These are phyloP conservation scores for Protomyces gravidus DNA, from an alignment of 1,139 yeast species.

Conservation along the genomic window DNA sequence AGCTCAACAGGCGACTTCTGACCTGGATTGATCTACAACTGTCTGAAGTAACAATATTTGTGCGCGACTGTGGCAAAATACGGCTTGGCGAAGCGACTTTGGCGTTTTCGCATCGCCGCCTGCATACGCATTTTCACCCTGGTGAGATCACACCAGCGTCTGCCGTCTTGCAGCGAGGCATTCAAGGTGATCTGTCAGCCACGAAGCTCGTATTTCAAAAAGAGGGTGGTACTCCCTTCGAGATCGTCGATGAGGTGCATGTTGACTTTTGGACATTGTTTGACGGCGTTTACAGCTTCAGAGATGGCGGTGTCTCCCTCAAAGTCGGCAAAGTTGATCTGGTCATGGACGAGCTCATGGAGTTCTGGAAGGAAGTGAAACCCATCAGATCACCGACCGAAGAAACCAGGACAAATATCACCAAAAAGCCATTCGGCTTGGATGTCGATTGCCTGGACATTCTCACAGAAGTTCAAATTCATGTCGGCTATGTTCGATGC, in stretches of 20 bases:
- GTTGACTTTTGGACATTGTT: constrained; percentile 41
- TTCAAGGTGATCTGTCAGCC: constrained; percentile 24
- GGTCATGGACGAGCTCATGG: constrained; percentile 35
- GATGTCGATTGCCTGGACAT: constrained; percentile 21
- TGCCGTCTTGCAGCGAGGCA: constrained; percentile 7
- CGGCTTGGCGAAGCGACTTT: constrained; percentile 26
- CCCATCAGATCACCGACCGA: background rate
- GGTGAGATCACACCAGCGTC: constrained; percentile 15
- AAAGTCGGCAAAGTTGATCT: constrained; percentile 37
- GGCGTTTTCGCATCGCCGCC: constrained; percentile 19
- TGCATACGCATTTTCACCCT: constrained; percentile 11
- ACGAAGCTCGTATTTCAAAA: constrained; percentile 30
- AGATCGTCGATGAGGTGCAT: constrained; percentile 39
- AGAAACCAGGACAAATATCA: background rate
- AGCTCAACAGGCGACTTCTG: background rate
- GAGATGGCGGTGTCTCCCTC: constrained; percentile 40
- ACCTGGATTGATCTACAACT: constrained; percentile 31
- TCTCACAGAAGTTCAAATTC: constrained; percentile 33
- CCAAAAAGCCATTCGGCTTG: constrained; percentile 7
- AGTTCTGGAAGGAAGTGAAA: constrained; percentile 23
- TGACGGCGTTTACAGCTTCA: constrained; percentile 38
- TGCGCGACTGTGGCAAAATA: constrained; percentile 31
- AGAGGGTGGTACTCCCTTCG: constrained; percentile 38
- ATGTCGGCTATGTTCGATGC: constrained; percentile 31
- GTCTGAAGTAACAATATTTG: constrained; percentile 26